Evolutionary conservation across 2,329 filamentous ascomycete genomes (phyloP).

Genomic region (Aspergillus udagawae): DNA sequence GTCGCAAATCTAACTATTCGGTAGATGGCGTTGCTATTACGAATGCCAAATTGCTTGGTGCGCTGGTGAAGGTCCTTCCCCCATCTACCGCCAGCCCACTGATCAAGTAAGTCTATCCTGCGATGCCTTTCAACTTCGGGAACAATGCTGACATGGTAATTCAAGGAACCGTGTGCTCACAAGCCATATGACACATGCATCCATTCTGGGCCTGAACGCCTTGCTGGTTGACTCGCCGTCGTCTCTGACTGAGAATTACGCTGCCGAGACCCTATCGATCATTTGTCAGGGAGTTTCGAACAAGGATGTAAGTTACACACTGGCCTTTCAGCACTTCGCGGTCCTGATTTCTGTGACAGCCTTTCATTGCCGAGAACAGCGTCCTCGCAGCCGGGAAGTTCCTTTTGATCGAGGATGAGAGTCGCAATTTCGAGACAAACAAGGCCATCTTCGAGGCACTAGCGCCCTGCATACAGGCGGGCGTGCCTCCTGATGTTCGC

Average conservation of each 20-base stretch:
- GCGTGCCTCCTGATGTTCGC: conserved; percentile 74
- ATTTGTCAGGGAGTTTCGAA: conserved; percentile 75
- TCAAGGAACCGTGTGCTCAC: conserved; percentile 74
- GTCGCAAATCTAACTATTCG: conserved; percentile 13
- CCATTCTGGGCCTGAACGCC: conserved; percentile 82
- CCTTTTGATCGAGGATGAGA: conserved; percentile 60
- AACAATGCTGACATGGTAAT: conserved; percentile 34
- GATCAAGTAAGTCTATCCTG: conserved; percentile 47
- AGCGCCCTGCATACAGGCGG: conserved; percentile 69
- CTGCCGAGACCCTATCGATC: conserved; percentile 69
- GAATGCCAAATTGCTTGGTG: conserved; percentile 83
- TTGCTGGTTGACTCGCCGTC: conserved; percentile 76
- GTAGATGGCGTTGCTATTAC: conserved; percentile 73
- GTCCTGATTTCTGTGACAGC: conserved; percentile 43
- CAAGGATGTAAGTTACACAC: conserved; percentile 61
- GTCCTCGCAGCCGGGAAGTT: conserved; percentile 90
- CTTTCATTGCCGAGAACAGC: conserved; percentile 82
- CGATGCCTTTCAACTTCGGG: background rate
- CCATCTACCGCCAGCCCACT: conserved; percentile 61
- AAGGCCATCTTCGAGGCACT: conserved; percentile 79
- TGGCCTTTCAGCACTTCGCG: background rate
- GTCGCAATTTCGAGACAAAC: conserved; percentile 65
- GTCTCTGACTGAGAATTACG: conserved; percentile 63
- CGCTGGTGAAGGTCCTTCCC: conserved; percentile 81
- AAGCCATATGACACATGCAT: conserved; percentile 69